Base-by-base conservation (phyloP, 768 basidiomycete genomes). In the Mycena galopus region DNA sequence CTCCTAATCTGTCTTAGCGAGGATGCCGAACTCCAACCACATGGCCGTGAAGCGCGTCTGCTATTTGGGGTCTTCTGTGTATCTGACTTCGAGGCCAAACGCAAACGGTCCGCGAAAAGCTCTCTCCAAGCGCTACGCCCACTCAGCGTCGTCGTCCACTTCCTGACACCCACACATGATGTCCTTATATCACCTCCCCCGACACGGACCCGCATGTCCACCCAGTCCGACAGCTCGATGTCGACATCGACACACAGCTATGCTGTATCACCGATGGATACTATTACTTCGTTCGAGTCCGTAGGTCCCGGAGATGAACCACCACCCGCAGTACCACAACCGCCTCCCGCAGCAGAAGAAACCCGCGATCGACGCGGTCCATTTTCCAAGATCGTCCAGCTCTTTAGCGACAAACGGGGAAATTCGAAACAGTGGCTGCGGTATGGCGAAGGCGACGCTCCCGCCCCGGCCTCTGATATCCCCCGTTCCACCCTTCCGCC, bases 331-430 rank as follows among this genome's bases (percentile, higher is more conserved):
- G 19, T 11, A 0, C 11, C 30, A 11, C 6, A 39, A 16, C 35
- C 35, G 35, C 11, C 17, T 21, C 30, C 29, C 14, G 37, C n/a
- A 21, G 23, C 44, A 2, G 61, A 67, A 16, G 53, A 58, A 14
- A 42, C 25, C 0, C 55, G 72, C 12, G 39, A 67, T 6, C 60
- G 60, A 17, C 71, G 67, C 9, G 14, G 30, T 9, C 70, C 67
- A n/a, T 59, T 74, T 25, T 72, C 74, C 23, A 72, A 39, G 17
- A 29, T 75, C n/a, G 64, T 69, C 37, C 64, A 69, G 3, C 9
- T 75, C 12, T 72, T 75, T 55, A 35, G 33, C 11, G 67, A 72
- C 57, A 75, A 72, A 27, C 67, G 62, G 19, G 58, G 17, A 14
- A 66, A 58, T 6, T 25, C 50, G 23, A 62, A 57, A 17, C 11